A percentile compares a stretch with the other conserved stretches of the same genome.
phyloP scores from a whole-genome alignment of 306 rosid genomes.

The Dicorynia guianensis region DNA sequence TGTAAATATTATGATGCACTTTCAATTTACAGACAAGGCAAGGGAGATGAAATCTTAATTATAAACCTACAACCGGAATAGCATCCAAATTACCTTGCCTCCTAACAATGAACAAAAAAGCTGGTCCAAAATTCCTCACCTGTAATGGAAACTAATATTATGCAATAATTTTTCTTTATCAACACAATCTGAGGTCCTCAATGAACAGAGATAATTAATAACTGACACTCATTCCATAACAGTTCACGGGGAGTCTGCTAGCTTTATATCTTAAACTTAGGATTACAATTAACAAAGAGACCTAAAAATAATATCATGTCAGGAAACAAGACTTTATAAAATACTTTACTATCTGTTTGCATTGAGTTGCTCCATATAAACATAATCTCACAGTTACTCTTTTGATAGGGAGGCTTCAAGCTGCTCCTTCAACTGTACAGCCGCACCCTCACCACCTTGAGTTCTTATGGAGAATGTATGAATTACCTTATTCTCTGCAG shows the following conservation, averaged over 20 bases:
- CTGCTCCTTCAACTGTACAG: conserved; percentile 69
- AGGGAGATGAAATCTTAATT: neutral
- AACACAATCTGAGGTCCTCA: neutral
- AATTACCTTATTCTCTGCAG: conserved; percentile 50
- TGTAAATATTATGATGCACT: no score
- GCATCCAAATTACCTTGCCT: neutral
- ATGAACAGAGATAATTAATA: neutral
- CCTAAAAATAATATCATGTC: neutral
- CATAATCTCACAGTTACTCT: conserved; percentile 34
- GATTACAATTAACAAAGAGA: neutral
- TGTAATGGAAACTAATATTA: neutral
- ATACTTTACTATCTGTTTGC: conserved; percentile 3
- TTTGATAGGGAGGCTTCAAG: conserved; percentile 60
- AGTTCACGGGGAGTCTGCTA: conserved; percentile 3
- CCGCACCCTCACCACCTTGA: conserved; percentile 58
- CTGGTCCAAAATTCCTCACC: neutral
- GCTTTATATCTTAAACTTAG: neutral
- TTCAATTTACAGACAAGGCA: no score
- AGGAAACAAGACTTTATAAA: neutral
- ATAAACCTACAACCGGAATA: neutral
- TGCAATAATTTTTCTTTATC: neutral
- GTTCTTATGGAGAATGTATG: conserved; percentile 65
- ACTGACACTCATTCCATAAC: conserved; percentile 21
- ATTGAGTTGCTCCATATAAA: conserved; percentile 13
- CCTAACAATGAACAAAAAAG: neutral